Evolutionary conservation across 805 yeast species (phyloP).

Genomic region (Wickerhamiella hasegawae): DNA sequence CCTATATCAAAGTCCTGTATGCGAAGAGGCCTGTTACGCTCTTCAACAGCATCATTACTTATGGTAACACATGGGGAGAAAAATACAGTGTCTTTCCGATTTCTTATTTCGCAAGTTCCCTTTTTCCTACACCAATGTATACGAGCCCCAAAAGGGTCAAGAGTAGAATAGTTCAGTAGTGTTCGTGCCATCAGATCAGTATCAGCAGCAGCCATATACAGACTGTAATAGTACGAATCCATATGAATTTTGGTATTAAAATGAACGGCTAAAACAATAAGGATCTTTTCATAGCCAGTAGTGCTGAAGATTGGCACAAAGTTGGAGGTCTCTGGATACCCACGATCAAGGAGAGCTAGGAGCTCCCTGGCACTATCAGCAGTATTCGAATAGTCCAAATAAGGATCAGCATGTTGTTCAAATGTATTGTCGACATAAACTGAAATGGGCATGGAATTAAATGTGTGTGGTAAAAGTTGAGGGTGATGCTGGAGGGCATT

Average conservation of each 20-base stretch:
- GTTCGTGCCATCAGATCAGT: conserved; percentile 10
- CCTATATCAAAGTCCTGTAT: conserved; percentile 5
- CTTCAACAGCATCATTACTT: conserved; percentile 3
- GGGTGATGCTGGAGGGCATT: conserved; percentile 26
- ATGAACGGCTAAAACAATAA: conserved; percentile 25
- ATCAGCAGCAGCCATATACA: conserved; percentile 15
- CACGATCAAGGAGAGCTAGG: conserved; percentile 20
- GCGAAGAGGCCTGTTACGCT: conserved; percentile 5
- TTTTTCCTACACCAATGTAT: conserved; percentile 15
- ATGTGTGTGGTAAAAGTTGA: conserved; percentile 27
- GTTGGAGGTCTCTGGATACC: conserved; percentile 29
- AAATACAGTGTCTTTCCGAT: conserved; percentile 8
- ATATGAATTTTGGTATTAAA: conserved; percentile 21
- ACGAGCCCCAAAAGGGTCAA: conserved; percentile 8
- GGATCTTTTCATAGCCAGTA: conserved; percentile 39
- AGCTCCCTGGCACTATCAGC: conserved; percentile 26
- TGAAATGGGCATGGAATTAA: conserved; percentile 24
- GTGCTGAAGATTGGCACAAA: conserved; percentile 28
- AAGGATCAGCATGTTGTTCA: conserved; percentile 34
- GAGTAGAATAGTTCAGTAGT: conserved; percentile 10
- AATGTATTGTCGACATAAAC: conserved; percentile 43
- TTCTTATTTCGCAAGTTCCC: conserved; percentile 8
- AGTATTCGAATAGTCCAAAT: conserved; percentile 29
- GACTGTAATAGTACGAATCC: conserved; percentile 15
- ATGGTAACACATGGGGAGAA: conserved; percentile 9